Conservation (phyloP, 345 rosid genomes). For the Excoecaria agallocha region DNA sequence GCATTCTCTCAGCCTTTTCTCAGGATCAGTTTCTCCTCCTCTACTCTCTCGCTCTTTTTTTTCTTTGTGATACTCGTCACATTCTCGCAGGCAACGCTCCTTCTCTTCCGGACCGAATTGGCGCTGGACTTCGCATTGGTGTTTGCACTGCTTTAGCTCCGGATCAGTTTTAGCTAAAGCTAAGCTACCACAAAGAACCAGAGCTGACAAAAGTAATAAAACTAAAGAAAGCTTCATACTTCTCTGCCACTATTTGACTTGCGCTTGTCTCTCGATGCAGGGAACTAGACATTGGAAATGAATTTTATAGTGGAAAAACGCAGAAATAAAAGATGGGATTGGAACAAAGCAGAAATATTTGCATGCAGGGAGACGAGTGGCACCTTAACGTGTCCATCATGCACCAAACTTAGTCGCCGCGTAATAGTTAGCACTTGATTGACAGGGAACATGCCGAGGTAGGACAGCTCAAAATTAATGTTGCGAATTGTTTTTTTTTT, state of each 20-base stretch:
- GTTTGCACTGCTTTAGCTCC: conserved; percentile 46
- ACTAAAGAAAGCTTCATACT: conserved; percentile 6
- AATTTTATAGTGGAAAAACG: not conserved
- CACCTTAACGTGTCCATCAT: conserved; percentile 23
- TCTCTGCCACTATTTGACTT: conserved; percentile 20
- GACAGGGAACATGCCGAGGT: too few species aligned
- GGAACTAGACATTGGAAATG: not conserved
- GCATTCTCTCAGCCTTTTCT: conserved; percentile 32
- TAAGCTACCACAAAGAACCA: conserved; percentile 21
- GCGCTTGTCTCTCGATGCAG: not conserved
- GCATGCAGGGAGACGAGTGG: conserved; percentile 45
- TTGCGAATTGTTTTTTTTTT: not conserved
- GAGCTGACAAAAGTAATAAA: conserved; percentile 21
- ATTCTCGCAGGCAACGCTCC: conserved; percentile 27
- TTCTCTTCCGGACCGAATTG: conserved; percentile 26
- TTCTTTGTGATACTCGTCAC: conserved; percentile 35
- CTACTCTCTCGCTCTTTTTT: conserved; percentile 19
- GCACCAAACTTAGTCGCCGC: conserved; percentile 22
- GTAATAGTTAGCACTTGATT: not conserved
- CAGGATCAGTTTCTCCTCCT: conserved; percentile 11
- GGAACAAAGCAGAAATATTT: not conserved
- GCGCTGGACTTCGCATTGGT: conserved; percentile 43
- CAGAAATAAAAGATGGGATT: not conserved
- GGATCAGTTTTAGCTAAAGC: conserved; percentile 39
- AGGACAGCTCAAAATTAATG: not conserved